These are phyloP conservation scores for Aureobasidium sp. DNA, from an alignment of 2,329 filamentous ascomycete species.

Conservation along the genomic window DNA sequence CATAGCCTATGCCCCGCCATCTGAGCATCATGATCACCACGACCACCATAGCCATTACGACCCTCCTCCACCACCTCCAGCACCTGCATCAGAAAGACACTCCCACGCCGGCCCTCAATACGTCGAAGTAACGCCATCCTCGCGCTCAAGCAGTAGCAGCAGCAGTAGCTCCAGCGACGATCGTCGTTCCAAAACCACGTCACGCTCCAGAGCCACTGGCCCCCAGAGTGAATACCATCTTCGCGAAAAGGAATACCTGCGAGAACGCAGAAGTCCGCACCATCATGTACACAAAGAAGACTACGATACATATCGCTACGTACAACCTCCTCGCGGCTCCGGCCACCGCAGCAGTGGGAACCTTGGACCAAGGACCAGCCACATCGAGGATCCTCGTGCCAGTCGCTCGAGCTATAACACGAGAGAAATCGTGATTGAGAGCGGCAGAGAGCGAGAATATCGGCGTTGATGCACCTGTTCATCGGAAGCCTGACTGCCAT, in stretches of 20 bases:
- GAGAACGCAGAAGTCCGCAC: constrained; percentile 29
- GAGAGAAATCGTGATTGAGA: constrained; percentile 19
- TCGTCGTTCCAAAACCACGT: constrained; percentile 24
- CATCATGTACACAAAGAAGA: constrained; percentile 24
- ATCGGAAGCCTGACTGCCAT: not conserved
- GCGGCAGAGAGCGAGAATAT: constrained; percentile 16
- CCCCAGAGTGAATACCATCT: constrained; percentile 33
- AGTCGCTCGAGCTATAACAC: constrained; percentile 20
- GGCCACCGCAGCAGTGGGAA: constrained; percentile 17
- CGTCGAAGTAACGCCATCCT: constrained; percentile 37
- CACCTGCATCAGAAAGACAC: constrained; percentile 20
- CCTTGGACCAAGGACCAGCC: constrained; percentile 18
- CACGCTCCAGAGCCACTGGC: constrained; percentile 17
- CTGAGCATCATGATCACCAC: constrained; percentile 25
- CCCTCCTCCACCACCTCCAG: constrained; percentile 28
- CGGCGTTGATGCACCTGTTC: not conserved
- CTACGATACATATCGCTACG: constrained; percentile 43
- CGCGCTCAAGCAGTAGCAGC: constrained; percentile 15
- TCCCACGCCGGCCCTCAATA: constrained; percentile 32
- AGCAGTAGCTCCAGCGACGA: constrained; percentile 27
- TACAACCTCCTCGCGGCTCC: constrained; percentile 31
- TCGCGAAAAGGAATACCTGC: constrained; percentile 37
- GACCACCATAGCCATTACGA: constrained; percentile 31
- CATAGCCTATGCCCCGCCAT: constrained; percentile 34
- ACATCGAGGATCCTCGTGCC: constrained; percentile 21